A percentile compares a stretch with the other conserved stretches of the same genome.
Evolutionary conservation across 768 basidiomycete genomes (phyloP).

Genomic region (Suillus cothurnatus): DNA sequence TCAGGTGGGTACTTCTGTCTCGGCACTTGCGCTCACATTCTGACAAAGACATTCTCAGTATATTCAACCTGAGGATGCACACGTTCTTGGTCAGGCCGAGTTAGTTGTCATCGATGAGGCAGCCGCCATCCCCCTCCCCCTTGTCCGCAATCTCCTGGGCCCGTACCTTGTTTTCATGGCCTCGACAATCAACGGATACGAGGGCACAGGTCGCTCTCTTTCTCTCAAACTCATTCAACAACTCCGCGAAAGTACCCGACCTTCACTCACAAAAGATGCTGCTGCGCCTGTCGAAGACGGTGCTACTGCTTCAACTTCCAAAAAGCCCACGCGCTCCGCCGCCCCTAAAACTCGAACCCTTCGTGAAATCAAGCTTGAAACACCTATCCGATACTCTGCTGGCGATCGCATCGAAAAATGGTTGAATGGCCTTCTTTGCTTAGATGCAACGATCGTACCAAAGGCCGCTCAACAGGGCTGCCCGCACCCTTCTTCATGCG

Average conservation of each 20-base stretch:
- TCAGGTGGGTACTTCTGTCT: conserved; percentile 58
- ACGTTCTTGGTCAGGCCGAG: conserved; percentile 97
- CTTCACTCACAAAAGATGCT: conserved; percentile 70
- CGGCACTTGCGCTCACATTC: conserved; percentile 4
- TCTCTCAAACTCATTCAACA: conserved; percentile 98
- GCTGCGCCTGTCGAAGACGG: conserved; percentile 42
- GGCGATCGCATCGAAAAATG: conserved; percentile 93
- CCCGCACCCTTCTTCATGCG: conserved; percentile 92
- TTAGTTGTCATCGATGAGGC: conserved; percentile 98
- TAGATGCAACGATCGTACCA: conserved; percentile 76
- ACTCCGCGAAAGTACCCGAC: conserved; percentile 86
- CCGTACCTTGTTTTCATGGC: conserved; percentile 98
- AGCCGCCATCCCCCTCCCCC: conserved; percentile 94
- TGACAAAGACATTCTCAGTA: conserved; percentile 56
- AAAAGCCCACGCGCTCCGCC: conserved; percentile 58
- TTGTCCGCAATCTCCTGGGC: conserved; percentile 93
- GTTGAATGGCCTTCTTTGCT: conserved; percentile 88
- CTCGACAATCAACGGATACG: conserved; percentile 99
- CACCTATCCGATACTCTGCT: conserved; percentile 88
- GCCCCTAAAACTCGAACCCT: conserved; percentile 69
- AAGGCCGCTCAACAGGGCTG: conserved; percentile 66
- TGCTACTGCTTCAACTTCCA: conserved; percentile 43
- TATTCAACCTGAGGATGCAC: conserved; percentile 97
- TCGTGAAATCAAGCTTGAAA: conserved; percentile 92
- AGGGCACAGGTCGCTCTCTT: conserved; percentile 98